Evolutionary conservation across 805 yeast species (phyloP).

Genomic region (Kuraishia cidri): DNA sequence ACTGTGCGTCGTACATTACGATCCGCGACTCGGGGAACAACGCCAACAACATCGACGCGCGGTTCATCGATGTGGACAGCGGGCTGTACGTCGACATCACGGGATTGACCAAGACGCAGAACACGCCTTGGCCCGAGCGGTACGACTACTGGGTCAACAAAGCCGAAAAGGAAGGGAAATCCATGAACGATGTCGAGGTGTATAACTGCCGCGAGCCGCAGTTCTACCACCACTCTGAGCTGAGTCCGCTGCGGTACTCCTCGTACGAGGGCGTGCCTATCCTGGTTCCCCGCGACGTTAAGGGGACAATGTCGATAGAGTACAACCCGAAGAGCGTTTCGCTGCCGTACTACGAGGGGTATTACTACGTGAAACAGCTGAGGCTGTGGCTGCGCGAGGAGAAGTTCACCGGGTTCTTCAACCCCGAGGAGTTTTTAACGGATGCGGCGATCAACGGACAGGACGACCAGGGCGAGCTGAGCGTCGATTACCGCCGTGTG

Average conservation of each 20-base stretch:
- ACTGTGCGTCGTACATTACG: slow-evolving; percentile 34
- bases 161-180: slow-evolving; percentile 8
- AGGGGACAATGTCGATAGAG: slow-evolving; percentile 21
- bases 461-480: no score
- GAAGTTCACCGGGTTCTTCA: no score
- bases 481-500: no score
- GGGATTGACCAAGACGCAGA: slow-evolving; percentile 34
- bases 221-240: slow-evolving; percentile 33
- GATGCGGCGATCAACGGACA: no score
- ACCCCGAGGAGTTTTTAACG: no score
- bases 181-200: no score
- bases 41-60: slow-evolving; percentile 54
- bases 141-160: slow-evolving; percentile 4
- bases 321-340: not conserved
- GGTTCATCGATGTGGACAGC: slow-evolving; percentile 62
- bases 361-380: slow-evolving; percentile 41
- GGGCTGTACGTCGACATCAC: slow-evolving; percentile 71
- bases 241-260: slow-evolving; percentile 43
- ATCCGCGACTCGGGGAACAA: slow-evolving; percentile 36
- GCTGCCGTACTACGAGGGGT: no score
- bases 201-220: slow-evolving; percentile 58
- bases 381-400: slow-evolving; percentile 57
- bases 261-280: slow-evolving; percentile 51
- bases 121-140: slow-evolving; percentile 5
- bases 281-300: slow-evolving; percentile 42